Percentiles rank a stretch among this genome's conserved stretches.
Evolutionary conservation across 1,139 yeast species (phyloP).

Genomic region (Blastobotrys arbuscula): DNA sequence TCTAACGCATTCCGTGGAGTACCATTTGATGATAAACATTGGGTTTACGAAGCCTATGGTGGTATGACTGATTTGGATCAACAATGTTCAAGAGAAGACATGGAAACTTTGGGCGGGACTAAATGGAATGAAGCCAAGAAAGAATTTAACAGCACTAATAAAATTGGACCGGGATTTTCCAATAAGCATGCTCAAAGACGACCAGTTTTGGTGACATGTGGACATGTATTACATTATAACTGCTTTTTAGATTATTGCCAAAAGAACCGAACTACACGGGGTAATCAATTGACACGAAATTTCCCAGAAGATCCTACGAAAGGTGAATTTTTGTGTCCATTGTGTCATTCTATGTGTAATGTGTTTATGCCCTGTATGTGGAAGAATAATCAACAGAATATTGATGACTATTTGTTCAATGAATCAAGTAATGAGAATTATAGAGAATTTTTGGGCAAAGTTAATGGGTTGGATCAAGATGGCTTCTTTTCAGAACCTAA

Average conservation of each 20-base stretch:
- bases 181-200: conserved; percentile 33
- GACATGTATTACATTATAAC: conserved; percentile 86
- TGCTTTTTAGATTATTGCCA: conserved; percentile 65
- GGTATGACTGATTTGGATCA: conserved; percentile 48
- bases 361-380: conserved; percentile 70
- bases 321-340: conserved; percentile 79
- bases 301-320: conserved; percentile 68
- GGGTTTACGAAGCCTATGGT: conserved; percentile 62
- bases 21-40: conserved; percentile 58
- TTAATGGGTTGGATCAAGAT: background rate
- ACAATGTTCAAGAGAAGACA: conserved; percentile 29
- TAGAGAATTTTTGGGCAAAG: background rate
- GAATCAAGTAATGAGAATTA: background rate
- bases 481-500: background rate
- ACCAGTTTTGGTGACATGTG: conserved; percentile 73
- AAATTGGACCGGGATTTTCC: conserved; percentile 71
- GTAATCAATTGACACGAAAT: conserved; percentile 68
- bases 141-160: conserved; percentile 36
- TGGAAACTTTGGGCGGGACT: conserved; percentile 29
- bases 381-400: conserved; percentile 26
- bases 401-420: conserved; percentile 8
- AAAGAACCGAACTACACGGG: conserved; percentile 48
- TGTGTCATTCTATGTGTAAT: conserved; percentile 84
- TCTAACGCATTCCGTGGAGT: conserved; percentile 58
- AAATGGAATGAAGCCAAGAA: conserved; percentile 40